phyloP scores from a whole-genome alignment of 2,329 filamentous ascomycete genomes.

The Aspergillus phoenicis region DNA sequence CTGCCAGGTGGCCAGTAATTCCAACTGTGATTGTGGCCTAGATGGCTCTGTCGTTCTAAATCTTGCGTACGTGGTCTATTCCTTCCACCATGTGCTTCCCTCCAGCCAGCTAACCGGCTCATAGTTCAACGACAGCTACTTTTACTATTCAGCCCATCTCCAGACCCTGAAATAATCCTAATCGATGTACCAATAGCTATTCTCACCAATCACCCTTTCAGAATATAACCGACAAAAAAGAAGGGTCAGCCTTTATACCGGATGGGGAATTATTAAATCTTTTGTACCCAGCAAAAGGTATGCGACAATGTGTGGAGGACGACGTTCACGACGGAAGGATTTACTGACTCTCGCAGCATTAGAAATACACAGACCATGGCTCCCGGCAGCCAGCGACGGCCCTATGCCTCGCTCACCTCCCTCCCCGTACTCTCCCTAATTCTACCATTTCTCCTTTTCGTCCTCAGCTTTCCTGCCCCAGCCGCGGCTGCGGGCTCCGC shows the following conservation, averaged over 20 bases:
- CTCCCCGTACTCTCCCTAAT: slow-evolving; percentile 47
- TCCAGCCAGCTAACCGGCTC: slow-evolving; percentile 6
- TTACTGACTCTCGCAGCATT: neutral
- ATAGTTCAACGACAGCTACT: slow-evolving; percentile 15
- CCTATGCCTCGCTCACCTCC: slow-evolving; percentile 23
- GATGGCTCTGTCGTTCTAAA: slow-evolving; percentile 30
- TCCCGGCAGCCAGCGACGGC: slow-evolving; percentile 31
- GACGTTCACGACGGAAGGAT: neutral
- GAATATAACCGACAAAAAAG: neutral
- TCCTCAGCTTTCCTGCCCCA: slow-evolving; percentile 57
- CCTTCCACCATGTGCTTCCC: neutral
- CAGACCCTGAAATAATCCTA: neutral
- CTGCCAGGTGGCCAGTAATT: slow-evolving; percentile 38
- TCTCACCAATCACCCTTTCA: neutral
- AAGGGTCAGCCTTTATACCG: neutral
- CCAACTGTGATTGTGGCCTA: slow-evolving; percentile 27
- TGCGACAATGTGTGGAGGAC: neutral
- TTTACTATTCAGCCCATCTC: neutral
- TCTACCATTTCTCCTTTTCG: slow-evolving; percentile 55
- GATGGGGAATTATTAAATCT: neutral
- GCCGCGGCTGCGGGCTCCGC: slow-evolving; percentile 68
- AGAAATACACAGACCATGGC: slow-evolving; percentile 36
- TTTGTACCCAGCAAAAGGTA: slow-evolving; percentile 8
- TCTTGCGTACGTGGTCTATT: neutral
- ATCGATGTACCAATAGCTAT: neutral